Evolutionary conservation across 192 early-diverging fungal species (phyloP).

Genomic region (Coemansia sp.): DNA sequence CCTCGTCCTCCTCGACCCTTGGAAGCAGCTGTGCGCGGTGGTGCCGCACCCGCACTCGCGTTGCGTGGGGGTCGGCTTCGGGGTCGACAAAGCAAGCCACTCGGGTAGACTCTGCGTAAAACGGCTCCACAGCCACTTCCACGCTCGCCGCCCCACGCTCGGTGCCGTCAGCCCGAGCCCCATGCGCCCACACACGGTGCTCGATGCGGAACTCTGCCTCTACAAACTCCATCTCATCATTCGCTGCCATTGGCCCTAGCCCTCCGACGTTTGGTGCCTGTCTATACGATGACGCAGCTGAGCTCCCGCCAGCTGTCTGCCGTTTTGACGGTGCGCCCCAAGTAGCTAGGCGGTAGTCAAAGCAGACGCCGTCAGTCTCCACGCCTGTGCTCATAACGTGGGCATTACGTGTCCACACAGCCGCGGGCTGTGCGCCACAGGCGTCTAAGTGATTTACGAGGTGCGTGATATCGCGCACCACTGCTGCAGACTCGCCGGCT

Average conservation of each 20-base stretch:
- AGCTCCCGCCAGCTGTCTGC: slow-evolving; percentile 3
- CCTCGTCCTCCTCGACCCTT: slow-evolving; percentile 7
- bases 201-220: slow-evolving; percentile 46
- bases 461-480: slow-evolving; percentile 8
- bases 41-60: slow-evolving; percentile 41
- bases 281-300: slow-evolving; percentile 9
- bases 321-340: slow-evolving; percentile 12
- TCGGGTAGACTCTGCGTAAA: slow-evolving; percentile 9
- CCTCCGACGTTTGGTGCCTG: background rate
- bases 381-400: slow-evolving; percentile 4
- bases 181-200: slow-evolving; percentile 42
- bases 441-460: slow-evolving; percentile 13
- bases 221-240: slow-evolving; percentile 9
- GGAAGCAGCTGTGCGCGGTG: slow-evolving; percentile 30
- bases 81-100: slow-evolving; percentile 52
- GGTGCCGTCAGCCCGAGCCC: background rate
- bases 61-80: slow-evolving; percentile 45
- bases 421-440: slow-evolving; percentile 27
- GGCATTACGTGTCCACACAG: slow-evolving; percentile 45
- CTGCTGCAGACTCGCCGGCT: slow-evolving; percentile 11
- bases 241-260: background rate
- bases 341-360: slow-evolving; percentile 20
- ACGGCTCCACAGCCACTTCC: slow-evolving; percentile 21
- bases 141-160: slow-evolving; percentile 15
- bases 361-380: background rate